Base-by-base conservation (phyloP, 2,329 filamentous ascomycete genomes). In the Ceratocystis diversiconidia region DNA sequence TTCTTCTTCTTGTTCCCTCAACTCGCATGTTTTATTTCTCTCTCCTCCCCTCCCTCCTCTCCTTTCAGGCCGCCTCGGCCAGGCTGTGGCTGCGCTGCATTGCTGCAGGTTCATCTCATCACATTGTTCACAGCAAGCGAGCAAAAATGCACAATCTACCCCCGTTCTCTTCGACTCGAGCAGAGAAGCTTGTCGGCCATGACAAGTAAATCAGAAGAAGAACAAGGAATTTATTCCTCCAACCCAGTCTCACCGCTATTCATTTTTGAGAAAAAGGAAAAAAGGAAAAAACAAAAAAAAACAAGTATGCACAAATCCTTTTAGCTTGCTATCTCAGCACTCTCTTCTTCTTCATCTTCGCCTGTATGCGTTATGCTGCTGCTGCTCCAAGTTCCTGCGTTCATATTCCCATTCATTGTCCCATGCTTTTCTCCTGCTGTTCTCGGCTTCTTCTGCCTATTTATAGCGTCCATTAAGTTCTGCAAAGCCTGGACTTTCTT, bases 41-140 rank as follows among this genome's bases (percentile, higher is more conserved):
- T 17, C 22, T 25, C 22, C 22, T 25, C 22, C 6, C 46, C 19
- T 50, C 46, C 32, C 30, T 61, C 32, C 30, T n/a, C 17, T 44
- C 30, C 6, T 30, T 22, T 28, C 41, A 48, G 41, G 19, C 41
- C 22, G 41, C 36, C 46, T 46, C 41, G 12, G 17, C 41, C 28
- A 46, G 61, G 36, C 61, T 48, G 41, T 62, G 61, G 61, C 41
- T 62, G 61, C 25, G 41, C 32, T 55, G 50, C 44, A 48, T 48
- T 10, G n/a, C 17, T 50, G n/a, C 46, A 50, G 32, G 32, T 55
- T 12, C 41, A 36, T 36, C 60, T 44, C 60, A 62, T 62, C 30
- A 44, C 36, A 44, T 28, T 15, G n/a, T n/a, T 46, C 5, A 28
- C 36, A 62, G 3, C 60, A 30, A 17, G 10, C 19, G 28, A 30